Conservation (phyloP, 257 asterid genomes). For the Solanum paucissectum region DNA sequence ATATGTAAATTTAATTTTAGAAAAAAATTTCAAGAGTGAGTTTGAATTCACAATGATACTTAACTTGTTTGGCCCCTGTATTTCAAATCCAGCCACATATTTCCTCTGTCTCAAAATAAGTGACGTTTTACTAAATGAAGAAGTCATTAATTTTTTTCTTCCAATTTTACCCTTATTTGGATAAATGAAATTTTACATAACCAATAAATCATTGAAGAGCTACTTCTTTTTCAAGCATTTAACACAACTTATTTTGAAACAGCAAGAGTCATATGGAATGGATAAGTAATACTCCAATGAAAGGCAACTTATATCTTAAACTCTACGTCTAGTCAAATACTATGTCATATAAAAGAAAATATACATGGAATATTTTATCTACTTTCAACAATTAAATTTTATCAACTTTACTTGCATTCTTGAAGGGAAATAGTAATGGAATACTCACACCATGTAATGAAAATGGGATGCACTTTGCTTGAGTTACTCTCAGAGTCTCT, state of each 20-base stretch:
- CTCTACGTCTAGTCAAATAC: neutral
- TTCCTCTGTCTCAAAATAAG: neutral
- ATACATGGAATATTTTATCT: neutral
- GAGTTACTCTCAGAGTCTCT: constrained; percentile 49
- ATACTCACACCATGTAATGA: constrained; percentile 36
- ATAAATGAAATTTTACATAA: too few relatives aligned
- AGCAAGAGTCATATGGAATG: neutral
- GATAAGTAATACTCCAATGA: neutral
- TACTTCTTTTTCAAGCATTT: neutral
- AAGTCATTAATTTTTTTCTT: too few relatives aligned
- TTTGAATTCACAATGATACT: neutral
- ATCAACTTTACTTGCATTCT: neutral
- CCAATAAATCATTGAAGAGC: neutral
- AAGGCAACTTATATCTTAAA: neutral
- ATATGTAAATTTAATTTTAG: neutral
- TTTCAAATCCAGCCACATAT: neutral
- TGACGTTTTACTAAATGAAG: too few relatives aligned
- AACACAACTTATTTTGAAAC: too few relatives aligned
- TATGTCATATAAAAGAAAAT: neutral
- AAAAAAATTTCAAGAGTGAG: neutral
- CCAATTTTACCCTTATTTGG: too few relatives aligned
- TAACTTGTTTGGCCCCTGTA: neutral
- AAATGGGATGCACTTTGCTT: constrained; percentile 33
- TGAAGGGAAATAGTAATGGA: constrained; percentile 45
- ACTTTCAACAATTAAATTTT: neutral